Evolutionary conservation across 176 grass and related monocot species (phyloP), one percentile per base, ranked within the genome.

Genomic region (Zoysia japonica): DNA sequence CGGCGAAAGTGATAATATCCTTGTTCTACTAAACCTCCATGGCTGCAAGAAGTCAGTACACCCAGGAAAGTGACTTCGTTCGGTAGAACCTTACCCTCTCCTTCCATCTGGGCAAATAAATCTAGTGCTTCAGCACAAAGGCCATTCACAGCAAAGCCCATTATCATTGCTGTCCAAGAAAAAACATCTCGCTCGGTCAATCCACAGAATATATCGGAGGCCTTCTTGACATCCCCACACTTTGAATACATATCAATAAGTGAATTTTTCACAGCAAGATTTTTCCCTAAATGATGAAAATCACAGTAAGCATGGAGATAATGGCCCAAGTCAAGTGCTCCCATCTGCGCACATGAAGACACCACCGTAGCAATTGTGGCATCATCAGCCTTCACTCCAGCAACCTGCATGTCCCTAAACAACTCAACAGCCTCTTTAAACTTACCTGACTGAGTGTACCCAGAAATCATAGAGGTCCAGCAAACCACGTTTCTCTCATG

Each of bases 241-340:
- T 94, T 94, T 2, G 91, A 97, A 74, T 97, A 97, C 94, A 97
- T 94, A 76, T 97, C 91, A 83, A 92, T 94, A 52, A 94, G 78
- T 15, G 91, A 88, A 85, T 92, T 97, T 78, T 90, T 93, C 74
- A 90, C 91, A 15, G 87, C 50, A 63, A 90, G 77, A 11, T 81
- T 70, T 37, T 90, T 87, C 45, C 85, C 82, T 88, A 93, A 81
- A 81, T 83, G 80, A 87, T 90, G 71, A 57, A 82, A 64, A 84
- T 92, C 82, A 83, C 87, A 97, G 71, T 93, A 97, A 50, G 85
- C 87, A 84, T 97, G 89, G 42, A 93, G 53, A 84, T 97, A 89
- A 9, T 43, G 82, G 38, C 94, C 94, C 61, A 90, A 75, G 73
- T 91, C 84, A 83, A 90, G 79, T 51, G 94, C 89, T 45, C 94